These are phyloP conservation scores for Debaryomyces prosopidis DNA, from an alignment of 805 yeast species.

Conservation along the genomic window DNA sequence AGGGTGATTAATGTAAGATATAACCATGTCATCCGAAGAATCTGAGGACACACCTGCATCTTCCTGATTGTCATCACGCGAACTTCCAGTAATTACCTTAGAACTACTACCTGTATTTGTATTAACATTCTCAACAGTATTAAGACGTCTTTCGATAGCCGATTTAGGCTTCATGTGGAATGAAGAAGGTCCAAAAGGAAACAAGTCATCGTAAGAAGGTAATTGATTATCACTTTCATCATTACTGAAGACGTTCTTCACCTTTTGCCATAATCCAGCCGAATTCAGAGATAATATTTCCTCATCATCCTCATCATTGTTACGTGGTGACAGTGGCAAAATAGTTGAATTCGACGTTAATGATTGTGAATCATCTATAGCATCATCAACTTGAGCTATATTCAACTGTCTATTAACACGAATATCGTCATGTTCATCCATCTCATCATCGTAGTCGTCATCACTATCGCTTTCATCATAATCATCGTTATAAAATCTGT, in stretches of 20 bases:
- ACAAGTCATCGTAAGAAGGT: constrained; percentile 76
- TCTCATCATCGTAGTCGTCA: constrained; percentile 8
- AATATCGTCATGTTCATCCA: constrained; percentile 3
- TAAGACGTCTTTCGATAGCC: constrained; percentile 30
- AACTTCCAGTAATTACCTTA: constrained; percentile 3
- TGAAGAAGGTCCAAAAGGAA: constrained; percentile 51
- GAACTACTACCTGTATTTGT: constrained; percentile 1
- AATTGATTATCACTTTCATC: constrained; percentile 38
- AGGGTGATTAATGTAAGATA: constrained; percentile 43
- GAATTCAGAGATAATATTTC: not conserved
- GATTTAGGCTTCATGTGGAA: constrained; percentile 34
- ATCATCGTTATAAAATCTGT: constrained; percentile 10
- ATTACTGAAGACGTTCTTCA: constrained; percentile 41
- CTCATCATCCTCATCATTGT: constrained; percentile 2
- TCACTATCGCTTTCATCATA: constrained; percentile 10
- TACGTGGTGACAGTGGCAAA: not conserved
- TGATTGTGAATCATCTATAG: not conserved
- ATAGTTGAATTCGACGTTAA: constrained; percentile 5
- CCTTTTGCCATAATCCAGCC: constrained; percentile 42
- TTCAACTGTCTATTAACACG: constrained; percentile 2
- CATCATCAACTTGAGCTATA: not conserved
- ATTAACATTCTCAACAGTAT: constrained; percentile 13
- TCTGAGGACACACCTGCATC: constrained; percentile 38
- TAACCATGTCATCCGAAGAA: constrained; percentile 44
- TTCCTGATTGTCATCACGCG: constrained; percentile 15